A percentile compares a stretch with the other conserved stretches of the same genome.
Evolutionary conservation across 148 eudicot genomes (phyloP).

Genomic region (Rhododendron williamsianum): DNA sequence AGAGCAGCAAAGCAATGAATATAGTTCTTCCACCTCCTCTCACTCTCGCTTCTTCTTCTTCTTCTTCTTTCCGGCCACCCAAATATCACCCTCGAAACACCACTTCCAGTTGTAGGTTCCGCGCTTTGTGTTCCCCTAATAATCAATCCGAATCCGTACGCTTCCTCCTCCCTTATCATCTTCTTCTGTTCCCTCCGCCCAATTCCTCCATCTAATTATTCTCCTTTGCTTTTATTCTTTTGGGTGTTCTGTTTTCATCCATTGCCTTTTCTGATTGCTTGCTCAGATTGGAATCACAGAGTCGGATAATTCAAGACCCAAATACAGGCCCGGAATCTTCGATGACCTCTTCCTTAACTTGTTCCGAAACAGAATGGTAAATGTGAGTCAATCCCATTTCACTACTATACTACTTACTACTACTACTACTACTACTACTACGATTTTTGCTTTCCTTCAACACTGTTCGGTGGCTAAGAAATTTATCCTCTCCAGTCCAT

Average conservation of each 20-base stretch:
- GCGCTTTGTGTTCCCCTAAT: slow-evolving; percentile 5
- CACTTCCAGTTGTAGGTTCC: neutral
- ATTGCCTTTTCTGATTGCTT: neutral
- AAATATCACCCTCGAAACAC: neutral
- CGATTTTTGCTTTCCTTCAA: neutral
- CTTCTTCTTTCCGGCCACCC: neutral
- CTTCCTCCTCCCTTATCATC: neutral
- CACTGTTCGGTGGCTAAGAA: neutral
- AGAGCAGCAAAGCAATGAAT: neutral
- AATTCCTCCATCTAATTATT: neutral
- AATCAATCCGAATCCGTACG: neutral
- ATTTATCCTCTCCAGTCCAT: no score
- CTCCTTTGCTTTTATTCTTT: neutral
- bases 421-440: neutral
- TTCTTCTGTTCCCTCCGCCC: neutral
- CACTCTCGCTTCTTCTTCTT: neutral
- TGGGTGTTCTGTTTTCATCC: neutral
- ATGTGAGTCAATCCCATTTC: slow-evolving; percentile 19
- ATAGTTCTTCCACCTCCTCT: neutral
- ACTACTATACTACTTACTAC: neutral
- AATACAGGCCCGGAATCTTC: slow-evolving; percentile 34
- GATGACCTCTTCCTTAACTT: slow-evolving; percentile 36
- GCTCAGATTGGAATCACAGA: slow-evolving; percentile 14
- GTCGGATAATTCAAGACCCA: slow-evolving; percentile 16
- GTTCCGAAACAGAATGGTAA: slow-evolving; percentile 46